Conservation (phyloP, 1,284 basidiomycete genomes). For the Polyporus tsugae region DNA sequence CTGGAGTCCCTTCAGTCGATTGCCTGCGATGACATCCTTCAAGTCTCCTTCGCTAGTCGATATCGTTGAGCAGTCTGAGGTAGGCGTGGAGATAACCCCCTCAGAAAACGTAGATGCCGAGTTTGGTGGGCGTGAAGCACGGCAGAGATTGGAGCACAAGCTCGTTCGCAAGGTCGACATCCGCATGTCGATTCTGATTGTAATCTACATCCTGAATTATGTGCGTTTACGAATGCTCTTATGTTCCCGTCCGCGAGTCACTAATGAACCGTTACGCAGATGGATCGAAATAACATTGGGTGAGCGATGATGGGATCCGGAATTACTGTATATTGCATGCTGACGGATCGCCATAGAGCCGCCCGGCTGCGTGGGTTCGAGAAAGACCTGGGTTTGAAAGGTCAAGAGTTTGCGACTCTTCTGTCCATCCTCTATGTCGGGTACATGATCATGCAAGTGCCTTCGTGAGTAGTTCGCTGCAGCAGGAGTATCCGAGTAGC, state of each 20-base stretch:
- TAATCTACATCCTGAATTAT: slow-evolving; percentile 75
- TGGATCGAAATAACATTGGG: slow-evolving; percentile 75
- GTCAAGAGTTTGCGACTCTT: slow-evolving; percentile 75
- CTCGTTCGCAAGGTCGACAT: slow-evolving; percentile 68
- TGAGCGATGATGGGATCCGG: slow-evolving; percentile 37
- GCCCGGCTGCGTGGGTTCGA: slow-evolving; percentile 77
- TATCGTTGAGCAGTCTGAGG: slow-evolving; percentile 20
- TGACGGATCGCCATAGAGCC: slow-evolving; percentile 49
- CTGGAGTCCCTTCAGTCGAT: too few relatives aligned
- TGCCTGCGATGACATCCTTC: slow-evolving; percentile 20
- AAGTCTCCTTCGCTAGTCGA: slow-evolving; percentile 19
- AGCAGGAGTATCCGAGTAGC: too few relatives aligned
- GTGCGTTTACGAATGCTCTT: slow-evolving; percentile 45
- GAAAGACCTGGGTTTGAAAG: slow-evolving; percentile 68
- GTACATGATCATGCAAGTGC: slow-evolving; percentile 85
- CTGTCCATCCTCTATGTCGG: slow-evolving; percentile 81
- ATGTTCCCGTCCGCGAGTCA: too few relatives aligned
- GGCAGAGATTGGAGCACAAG: slow-evolving; percentile 55
- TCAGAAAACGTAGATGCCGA: slow-evolving; percentile 40
- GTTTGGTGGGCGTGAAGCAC: slow-evolving; percentile 51
- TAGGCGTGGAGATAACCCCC: slow-evolving; percentile 18
- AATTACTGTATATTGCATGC: background rate
- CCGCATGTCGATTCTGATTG: slow-evolving; percentile 68
- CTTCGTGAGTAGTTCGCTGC: slow-evolving; percentile 58
- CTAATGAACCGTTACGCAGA: slow-evolving; percentile 41